phyloP scores from a whole-genome alignment of 192 early-diverging fungal genomes.

The Podila horticola region DNA sequence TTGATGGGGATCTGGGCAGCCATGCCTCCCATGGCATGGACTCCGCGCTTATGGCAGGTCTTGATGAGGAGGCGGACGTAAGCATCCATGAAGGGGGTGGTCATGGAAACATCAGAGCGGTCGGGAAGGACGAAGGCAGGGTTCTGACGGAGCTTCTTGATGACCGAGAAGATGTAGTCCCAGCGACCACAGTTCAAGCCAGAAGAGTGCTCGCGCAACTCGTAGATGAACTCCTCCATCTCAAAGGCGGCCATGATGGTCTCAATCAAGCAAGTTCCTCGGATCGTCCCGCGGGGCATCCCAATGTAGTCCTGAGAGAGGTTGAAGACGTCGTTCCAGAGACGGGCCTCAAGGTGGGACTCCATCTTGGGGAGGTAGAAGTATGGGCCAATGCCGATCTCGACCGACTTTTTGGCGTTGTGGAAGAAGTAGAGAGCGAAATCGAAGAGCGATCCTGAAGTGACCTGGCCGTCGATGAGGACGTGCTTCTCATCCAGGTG shows the following conservation, averaged over 20 bases:
- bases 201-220: constrained; percentile 98
- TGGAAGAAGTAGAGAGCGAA: constrained; percentile 99
- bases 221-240: constrained; percentile 99
- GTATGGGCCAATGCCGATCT: constrained; percentile 94
- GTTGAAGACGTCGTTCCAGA: constrained; percentile 99
- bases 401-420: constrained; percentile 88
- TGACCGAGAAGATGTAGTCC: constrained; percentile 99
- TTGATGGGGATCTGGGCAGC: constrained; percentile 99
- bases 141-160: constrained; percentile 96
- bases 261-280: constrained; percentile 97
- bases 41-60: constrained; percentile 98
- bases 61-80: constrained; percentile 97
- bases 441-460: constrained; percentile 97
- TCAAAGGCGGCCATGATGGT: constrained; percentile 97
- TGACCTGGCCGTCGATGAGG: constrained; percentile 89
- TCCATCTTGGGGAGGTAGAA: constrained; percentile 99
- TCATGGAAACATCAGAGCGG: constrained; percentile 93
- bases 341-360: constrained; percentile 94
- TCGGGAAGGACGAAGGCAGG: constrained; percentile 89
- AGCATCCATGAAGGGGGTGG: constrained; percentile 97
- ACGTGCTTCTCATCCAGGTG: constrained; percentile 98
- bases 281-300: constrained; percentile 95
- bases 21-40: constrained; percentile 99
- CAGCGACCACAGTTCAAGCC: constrained; percentile 99
- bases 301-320: constrained; percentile 89